These are phyloP conservation scores for Triticum monococcum DNA, from an alignment of 176 grass and related monocot species.

Conservation along the genomic window DNA sequence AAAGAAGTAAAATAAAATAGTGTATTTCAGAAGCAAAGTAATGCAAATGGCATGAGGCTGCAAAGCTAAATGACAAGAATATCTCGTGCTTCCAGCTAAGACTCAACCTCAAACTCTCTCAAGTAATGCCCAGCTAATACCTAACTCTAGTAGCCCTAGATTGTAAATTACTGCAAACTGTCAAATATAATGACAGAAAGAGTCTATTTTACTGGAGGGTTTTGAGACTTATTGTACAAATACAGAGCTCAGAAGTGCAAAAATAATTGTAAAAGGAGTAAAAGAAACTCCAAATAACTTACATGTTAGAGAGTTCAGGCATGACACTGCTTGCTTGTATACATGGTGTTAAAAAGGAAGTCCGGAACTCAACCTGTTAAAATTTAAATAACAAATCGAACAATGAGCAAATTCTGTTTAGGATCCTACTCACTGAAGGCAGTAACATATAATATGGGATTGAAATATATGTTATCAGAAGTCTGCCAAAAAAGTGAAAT, in stretches of 20 bases:
- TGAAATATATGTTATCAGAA: neutral
- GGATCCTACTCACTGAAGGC: slow-evolving; percentile 2
- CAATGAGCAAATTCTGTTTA: slow-evolving; percentile 14
- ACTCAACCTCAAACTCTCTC: neutral
- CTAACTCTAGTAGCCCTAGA: neutral
- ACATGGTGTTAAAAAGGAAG: slow-evolving; percentile 76
- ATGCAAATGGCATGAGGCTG: neutral
- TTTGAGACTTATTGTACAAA: neutral
- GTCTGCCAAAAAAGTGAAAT: neutral
- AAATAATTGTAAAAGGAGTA: neutral
- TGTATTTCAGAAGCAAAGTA: slow-evolving; percentile 12
- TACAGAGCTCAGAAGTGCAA: neutral
- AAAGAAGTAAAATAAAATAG: too few relatives aligned
- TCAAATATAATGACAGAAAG: neutral
- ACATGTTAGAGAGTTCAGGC: slow-evolving; percentile 86
- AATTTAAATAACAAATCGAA: slow-evolving; percentile 21
- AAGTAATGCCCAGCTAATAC: neutral
- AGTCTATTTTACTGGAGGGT: neutral
- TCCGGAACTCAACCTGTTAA: slow-evolving; percentile 86
- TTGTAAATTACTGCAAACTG: neutral
- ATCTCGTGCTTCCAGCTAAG: neutral
- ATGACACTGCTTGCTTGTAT: slow-evolving; percentile 70
- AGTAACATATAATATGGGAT: neutral
- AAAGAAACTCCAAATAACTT: slow-evolving; percentile 30
- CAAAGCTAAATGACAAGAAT: neutral